Conservation (phyloP, 2,329 filamentous ascomycete species). For the Xylaria polymorpha region DNA sequence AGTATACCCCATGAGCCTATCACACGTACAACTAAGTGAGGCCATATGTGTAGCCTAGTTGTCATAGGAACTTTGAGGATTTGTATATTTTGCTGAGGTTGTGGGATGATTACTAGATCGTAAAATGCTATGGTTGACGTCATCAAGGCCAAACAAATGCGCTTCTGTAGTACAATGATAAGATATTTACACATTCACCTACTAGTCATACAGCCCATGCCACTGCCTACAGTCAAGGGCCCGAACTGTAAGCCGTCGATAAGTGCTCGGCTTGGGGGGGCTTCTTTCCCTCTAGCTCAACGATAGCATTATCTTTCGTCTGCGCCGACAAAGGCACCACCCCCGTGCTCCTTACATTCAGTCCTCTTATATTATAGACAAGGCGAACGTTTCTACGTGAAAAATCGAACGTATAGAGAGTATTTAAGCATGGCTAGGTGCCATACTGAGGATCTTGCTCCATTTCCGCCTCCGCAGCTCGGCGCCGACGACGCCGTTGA, state of each 20-base stretch:
- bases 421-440: constrained; percentile 72
- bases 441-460: constrained; percentile 98
- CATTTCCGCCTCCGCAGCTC: constrained; percentile 94
- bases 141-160: constrained; percentile 40
- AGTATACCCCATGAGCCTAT: constrained; percentile 7
- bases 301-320: neutral
- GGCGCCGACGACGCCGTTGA: constrained; percentile 90
- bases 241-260: neutral
- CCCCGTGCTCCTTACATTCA: neutral
- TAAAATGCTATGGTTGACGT: constrained; percentile 17
- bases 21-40: constrained; percentile 24
- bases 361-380: neutral
- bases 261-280: neutral
- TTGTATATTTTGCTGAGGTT: constrained; percentile 32
- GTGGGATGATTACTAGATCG: constrained; percentile 13
- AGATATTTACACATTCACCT: neutral
- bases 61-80: constrained; percentile 25
- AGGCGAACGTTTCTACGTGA: neutral
- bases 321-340: neutral
- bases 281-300: neutral
- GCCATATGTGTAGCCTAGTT: constrained; percentile 17
- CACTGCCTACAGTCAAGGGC: neutral
- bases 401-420: neutral
- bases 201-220: constrained; percentile 18
- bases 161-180: constrained; percentile 33